Evolutionary conservation across 1,284 basidiomycete species (phyloP), one percentile per base, ranked within the genome.

Genomic region (Ceratobasidium sp.): DNA sequence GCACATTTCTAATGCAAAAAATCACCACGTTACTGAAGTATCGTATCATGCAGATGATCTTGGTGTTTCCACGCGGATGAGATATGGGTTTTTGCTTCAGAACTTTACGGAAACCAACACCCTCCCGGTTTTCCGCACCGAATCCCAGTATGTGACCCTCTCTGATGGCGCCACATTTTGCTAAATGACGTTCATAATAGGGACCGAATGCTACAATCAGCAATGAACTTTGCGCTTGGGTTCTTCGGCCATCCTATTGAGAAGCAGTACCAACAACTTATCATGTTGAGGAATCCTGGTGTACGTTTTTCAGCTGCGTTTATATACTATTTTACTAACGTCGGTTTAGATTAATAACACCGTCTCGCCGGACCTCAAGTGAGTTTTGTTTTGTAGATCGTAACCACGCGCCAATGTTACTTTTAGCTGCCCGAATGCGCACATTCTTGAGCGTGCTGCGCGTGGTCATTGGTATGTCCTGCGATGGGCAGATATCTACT

Each of bases 171-270:
- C 36, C 36, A 4, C 36, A 41, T 4, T 11, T 5, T 41, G 36
- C 11, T 29, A 31, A 31, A 29, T 17, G 7, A 57, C 54, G 4
- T 31, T 22, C 2, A 19, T 15, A 15, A 3, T 48, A 89, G 91
- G 79, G 89, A 95, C 81, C 91, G 93, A 41, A 95, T 95, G 93
- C 87, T 93, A 36, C 85, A 91, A 36, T 95, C 93, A 7, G 93
- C 93, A 0, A 81, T 92, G 76, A 95, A 96, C 81, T 95, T 96
- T 79, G 93, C 93, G 1, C 85, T 94, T 51, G 94, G 94, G 0
- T 95, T 96, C 86, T 96, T 95, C 80, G 94, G 94, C 0, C 91
- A 91, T 77, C 93, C 95, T 14, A 85, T 90, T 50, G 88, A 93
- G 14, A 87, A 88, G 19, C 90, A 95, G 81, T 96, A 94, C 79